Base-by-base conservation (phyloP, 768 basidiomycete species). In the Hygrocybe coccinea region DNA sequence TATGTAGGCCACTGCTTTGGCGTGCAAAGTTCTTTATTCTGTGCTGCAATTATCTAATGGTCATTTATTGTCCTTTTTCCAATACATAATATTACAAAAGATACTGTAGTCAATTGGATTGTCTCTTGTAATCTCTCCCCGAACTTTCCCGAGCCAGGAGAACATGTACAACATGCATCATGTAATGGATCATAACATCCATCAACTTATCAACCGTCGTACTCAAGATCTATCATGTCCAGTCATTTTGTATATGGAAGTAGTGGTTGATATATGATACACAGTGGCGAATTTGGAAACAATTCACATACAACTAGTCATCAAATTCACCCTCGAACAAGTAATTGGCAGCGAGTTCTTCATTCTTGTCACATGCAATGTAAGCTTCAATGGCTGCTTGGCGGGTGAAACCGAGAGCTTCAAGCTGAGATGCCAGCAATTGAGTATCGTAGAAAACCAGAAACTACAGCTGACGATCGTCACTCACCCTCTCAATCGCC, bases 281-380 rank as follows among this genome's bases (percentile, higher is more conserved):
- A 25, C 5, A 25, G 45, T 25, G n/a, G n/a, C 24, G n/a, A 19
- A 19, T 25, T 5, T 11, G 14, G 36, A 21, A 5, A 37, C 21
- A 19, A 19, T 38, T 21, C 7, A 10, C 19, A 51, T 17, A 39
- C 39, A 51, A 5, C 35, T 47, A 57, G 25, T 80, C 84, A 1
- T 83, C 84, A 63, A 84, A 86, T 25, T 76, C 75, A 54, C 72
- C 64, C 62, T 95, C 94, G 60, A 97, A 95, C 63, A 97, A 70
- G 64, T 86, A 95, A 66, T 97, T 97, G 12, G 95, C 97, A 8
- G 97, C 94, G 17, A 95, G 73, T 66, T 97, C 93, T 72, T 98
- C 97, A 66, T 98, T 93, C 80, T 91, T 93, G 69, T 93, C 97
- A 70, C 95, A 97, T 1, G 86, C 89, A 66, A 95, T 82, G 71